These are phyloP conservation scores for Vanrija pseudolonga DNA, from an alignment of 1,284 basidiomycete species.

Conservation along the genomic window DNA sequence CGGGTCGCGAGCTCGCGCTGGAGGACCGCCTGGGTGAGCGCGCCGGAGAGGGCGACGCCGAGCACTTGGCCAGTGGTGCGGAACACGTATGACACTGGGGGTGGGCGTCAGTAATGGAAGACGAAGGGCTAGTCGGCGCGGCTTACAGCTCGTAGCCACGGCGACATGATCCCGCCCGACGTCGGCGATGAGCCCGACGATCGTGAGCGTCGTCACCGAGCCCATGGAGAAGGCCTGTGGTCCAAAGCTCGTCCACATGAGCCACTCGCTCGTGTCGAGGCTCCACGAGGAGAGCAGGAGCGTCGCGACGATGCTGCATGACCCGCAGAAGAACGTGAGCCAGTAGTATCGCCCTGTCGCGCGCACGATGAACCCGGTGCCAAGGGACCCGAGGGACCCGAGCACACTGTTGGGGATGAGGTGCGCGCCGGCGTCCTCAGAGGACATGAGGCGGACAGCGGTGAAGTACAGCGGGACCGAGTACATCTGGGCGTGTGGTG, in stretches of 20 bases:
- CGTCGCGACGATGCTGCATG: conserved; percentile 22
- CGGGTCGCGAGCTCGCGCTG: conserved; percentile 62
- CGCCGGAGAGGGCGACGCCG: conserved; percentile 77
- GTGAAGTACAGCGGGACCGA: conserved; percentile 83
- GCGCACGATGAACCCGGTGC: conserved; percentile 81
- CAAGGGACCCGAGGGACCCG: conserved; percentile 72
- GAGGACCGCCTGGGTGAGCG: conserved; percentile 71
- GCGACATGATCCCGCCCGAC: conserved; percentile 74
- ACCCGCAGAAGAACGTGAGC: conserved; percentile 47
- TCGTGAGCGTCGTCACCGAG: conserved; percentile 36
- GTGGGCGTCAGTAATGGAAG: background rate
- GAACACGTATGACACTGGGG: conserved; percentile 79
- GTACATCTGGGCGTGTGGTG: conserved; percentile 60
- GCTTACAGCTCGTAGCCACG: conserved; percentile 79
- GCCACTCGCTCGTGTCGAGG: conserved; percentile 54
- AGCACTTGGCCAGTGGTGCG: conserved; percentile 86
- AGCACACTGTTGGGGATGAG: conserved; percentile 82
- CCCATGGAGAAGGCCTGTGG: conserved; percentile 24
- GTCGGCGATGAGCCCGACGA: conserved; percentile 69
- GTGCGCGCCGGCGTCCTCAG: conserved; percentile 73
- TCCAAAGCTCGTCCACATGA: conserved; percentile 14
- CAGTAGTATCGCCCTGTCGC: conserved; percentile 73
- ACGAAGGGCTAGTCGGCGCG: too few relatives aligned
- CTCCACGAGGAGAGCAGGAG: conserved; percentile 30
- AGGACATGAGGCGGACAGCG: conserved; percentile 70